phyloP scores from a whole-genome alignment of 2,329 filamentous ascomycete genomes.

The Aspergillus carbonarius region DNA sequence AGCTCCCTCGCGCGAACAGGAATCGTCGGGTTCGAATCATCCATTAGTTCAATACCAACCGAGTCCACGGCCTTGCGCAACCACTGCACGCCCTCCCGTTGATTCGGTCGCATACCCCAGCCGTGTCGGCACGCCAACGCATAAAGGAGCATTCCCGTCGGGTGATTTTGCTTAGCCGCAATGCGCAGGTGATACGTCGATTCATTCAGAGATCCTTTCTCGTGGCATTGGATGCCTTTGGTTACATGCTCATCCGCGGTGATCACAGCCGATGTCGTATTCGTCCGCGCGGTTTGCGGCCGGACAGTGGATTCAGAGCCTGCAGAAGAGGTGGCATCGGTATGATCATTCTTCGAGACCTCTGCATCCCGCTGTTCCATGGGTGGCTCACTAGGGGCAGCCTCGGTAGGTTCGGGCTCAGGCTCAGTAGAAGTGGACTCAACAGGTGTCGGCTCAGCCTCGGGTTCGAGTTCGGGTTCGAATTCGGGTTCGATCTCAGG shows the following conservation, averaged over 20 bases:
- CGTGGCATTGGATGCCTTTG: constrained; percentile 87
- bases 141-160: constrained; percentile 94
- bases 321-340: constrained; percentile 55
- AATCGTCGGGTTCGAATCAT: constrained; percentile 58
- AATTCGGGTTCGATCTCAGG: not conserved
- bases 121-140: constrained; percentile 92
- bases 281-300: constrained; percentile 35
- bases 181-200: constrained; percentile 94
- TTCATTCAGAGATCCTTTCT: constrained; percentile 82
- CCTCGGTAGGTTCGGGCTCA: constrained; percentile 8
- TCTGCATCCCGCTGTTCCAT: constrained; percentile 8
- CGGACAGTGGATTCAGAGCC: constrained; percentile 64
- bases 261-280: constrained; percentile 28
- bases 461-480: not conserved
- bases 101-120: constrained; percentile 95
- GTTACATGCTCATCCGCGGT: constrained; percentile 79
- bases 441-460: constrained; percentile 7
- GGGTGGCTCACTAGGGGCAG: constrained; percentile 1
- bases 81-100: constrained; percentile 87
- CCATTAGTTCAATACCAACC: constrained; percentile 77
- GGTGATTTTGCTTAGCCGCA: constrained; percentile 79
- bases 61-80: constrained; percentile 85
- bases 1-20: constrained; percentile 61
- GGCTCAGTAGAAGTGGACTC: constrained; percentile 10
- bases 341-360: constrained; percentile 26